These are phyloP conservation scores for Kappamyces sp. DNA, from an alignment of 192 early-diverging fungal species.

Conservation along the genomic window DNA sequence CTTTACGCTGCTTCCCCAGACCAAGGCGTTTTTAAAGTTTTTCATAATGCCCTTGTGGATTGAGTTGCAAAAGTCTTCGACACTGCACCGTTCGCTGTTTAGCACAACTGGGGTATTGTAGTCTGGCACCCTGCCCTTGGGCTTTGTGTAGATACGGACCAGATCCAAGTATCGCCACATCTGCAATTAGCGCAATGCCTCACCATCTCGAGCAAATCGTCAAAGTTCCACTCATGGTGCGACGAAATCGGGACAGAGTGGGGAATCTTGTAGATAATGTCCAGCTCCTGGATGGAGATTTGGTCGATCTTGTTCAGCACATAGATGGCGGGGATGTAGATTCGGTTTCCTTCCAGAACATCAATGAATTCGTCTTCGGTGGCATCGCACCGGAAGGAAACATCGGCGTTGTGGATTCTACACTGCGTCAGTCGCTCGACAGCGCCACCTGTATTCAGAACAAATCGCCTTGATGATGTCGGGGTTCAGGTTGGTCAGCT, in stretches of 20 bases:
- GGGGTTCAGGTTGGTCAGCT: conserved; percentile 76
- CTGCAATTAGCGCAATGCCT: conserved; percentile 8
- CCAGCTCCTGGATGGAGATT: conserved; percentile 92
- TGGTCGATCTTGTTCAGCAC: conserved; percentile 99
- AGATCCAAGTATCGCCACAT: conserved; percentile 69
- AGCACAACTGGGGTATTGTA: conserved; percentile 91
- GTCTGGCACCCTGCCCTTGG: conserved; percentile 92
- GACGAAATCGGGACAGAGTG: conserved; percentile 71
- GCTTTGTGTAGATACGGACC: conserved; percentile 73
- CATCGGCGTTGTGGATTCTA: conserved; percentile 91
- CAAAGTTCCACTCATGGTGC: conserved; percentile 87
- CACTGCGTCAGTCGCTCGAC: too few species aligned
- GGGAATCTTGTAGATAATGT: conserved; percentile 95
- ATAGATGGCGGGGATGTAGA: conserved; percentile 95
- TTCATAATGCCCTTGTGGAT: conserved; percentile 91
- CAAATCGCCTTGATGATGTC: conserved; percentile 92
- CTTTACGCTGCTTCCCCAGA: conserved; percentile 95
- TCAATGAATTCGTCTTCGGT: conserved; percentile 96
- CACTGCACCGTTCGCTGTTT: conserved; percentile 52
- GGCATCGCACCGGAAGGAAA: conserved; percentile 88
- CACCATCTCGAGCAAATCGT: conserved; percentile 75
- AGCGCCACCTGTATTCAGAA: conserved; percentile 65
- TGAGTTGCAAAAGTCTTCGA: conserved; percentile 93
- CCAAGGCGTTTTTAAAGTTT: conserved; percentile 88
- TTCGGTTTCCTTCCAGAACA: conserved; percentile 88